Conservation (phyloP, 1,139 yeast species). For the Ogataea hybrid region DNA sequence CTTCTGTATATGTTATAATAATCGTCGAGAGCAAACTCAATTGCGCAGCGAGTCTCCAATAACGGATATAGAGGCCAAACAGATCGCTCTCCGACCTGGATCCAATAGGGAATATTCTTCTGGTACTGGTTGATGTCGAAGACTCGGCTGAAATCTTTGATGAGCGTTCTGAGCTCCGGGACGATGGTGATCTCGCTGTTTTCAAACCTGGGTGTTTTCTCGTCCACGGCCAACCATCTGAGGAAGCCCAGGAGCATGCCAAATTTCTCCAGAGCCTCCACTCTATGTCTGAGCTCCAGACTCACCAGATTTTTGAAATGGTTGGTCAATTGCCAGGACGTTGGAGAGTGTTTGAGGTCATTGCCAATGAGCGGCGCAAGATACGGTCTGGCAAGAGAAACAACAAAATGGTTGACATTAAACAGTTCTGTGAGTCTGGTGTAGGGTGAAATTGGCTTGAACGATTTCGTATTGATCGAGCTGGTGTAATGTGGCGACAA, state of each 20-base stretch:
- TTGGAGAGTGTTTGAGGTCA: constrained; percentile 65
- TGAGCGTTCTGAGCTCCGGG: constrained; percentile 72
- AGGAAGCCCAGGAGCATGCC: constrained; percentile 73
- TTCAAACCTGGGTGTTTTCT: constrained; percentile 70
- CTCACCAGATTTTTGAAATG: constrained; percentile 43
- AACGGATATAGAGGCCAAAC: constrained; percentile 92
- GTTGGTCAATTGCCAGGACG: constrained; percentile 42
- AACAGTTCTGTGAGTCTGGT: constrained; percentile 86
- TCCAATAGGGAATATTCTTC: constrained; percentile 86
- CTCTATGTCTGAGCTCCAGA: constrained; percentile 79
- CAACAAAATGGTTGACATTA: constrained; percentile 89
- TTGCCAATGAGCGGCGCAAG: constrained; percentile 84
- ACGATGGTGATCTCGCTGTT: constrained; percentile 83
- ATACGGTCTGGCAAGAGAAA: constrained; percentile 89
- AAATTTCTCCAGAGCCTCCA: constrained; percentile 73
- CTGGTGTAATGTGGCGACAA: constrained; percentile 48
- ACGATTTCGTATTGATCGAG: constrained; percentile 12
- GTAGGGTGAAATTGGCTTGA: constrained; percentile 39
- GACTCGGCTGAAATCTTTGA: constrained; percentile 66
- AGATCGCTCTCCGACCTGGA: constrained; percentile 84
- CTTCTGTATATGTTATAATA: constrained; percentile 54
- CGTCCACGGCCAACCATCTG: constrained; percentile 82
- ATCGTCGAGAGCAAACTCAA: constrained; percentile 86
- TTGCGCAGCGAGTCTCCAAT: constrained; percentile 83
- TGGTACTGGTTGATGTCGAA: constrained; percentile 69